Conservation (phyloP, 1,139 yeast genomes). For the Torulaspora globosa region DNA sequence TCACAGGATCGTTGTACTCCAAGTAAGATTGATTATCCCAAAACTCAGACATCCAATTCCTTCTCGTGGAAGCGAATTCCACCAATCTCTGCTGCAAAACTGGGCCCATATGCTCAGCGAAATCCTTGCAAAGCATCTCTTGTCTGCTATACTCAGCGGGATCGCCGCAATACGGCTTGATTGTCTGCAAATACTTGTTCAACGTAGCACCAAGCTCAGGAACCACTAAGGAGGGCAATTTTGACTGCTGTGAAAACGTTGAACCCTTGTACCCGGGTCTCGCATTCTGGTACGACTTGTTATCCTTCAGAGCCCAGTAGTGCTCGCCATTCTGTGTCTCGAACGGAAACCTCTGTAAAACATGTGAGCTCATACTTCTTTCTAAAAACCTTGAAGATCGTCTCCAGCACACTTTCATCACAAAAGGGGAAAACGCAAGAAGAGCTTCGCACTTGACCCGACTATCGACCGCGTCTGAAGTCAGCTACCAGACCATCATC, state of each 20-base stretch:
- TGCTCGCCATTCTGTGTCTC: conserved; percentile 31
- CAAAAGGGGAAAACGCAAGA: not conserved
- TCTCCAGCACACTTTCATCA: conserved; percentile 6
- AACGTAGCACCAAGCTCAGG: conserved; percentile 76
- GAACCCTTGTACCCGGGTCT: conserved; percentile 50
- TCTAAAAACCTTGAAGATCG: conserved; percentile 4
- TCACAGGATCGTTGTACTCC: conserved; percentile 87
- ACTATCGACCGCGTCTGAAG: no score
- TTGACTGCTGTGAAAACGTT: conserved; percentile 66
- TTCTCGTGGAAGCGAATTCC: conserved; percentile 54
- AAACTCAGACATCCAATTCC: conserved; percentile 88
- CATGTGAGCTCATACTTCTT: conserved; percentile 1
- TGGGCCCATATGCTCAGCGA: conserved; percentile 62
- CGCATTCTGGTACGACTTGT: conserved; percentile 23
- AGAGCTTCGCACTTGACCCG: not conserved
- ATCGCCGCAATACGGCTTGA: conserved; percentile 62
- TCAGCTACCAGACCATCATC: not conserved
- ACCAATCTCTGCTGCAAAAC: conserved; percentile 63
- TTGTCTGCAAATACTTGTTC: conserved; percentile 61
- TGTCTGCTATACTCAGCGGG: conserved; percentile 50
- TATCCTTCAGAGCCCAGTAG: conserved; percentile 27
- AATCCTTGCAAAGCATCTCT: conserved; percentile 59
- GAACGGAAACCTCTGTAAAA: conserved; percentile 15
- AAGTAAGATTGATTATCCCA: conserved; percentile 96
- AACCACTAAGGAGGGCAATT: conserved; percentile 82